These are phyloP conservation scores for Cordyceps tenuipes DNA, from an alignment of 2,329 filamentous ascomycete genomes.

Conservation along the genomic window DNA sequence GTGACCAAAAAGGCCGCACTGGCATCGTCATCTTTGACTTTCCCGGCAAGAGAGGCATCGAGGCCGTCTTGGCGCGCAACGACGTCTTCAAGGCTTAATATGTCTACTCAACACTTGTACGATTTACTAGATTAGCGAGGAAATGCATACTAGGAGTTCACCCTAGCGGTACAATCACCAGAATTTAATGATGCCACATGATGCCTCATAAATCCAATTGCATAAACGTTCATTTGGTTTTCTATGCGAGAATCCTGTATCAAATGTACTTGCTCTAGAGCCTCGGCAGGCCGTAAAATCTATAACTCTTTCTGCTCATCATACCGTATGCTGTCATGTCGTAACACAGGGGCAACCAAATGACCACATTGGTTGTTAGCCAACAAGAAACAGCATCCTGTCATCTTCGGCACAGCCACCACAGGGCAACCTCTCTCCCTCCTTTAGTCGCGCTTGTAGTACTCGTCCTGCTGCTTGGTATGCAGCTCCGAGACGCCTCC, in stretches of 20 bases:
- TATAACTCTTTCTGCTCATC: neutral
- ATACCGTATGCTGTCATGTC: neutral
- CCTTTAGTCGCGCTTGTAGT: constrained; percentile 31
- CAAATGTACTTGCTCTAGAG: neutral
- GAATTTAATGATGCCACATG: too few species aligned
- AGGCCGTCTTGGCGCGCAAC: constrained; percentile 35
- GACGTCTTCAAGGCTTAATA: constrained; percentile 16
- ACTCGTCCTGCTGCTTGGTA: constrained; percentile 38
- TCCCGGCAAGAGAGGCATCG: constrained; percentile 34
- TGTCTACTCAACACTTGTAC: too few species aligned
- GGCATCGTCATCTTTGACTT: constrained; percentile 43
- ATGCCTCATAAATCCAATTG: too few species aligned
- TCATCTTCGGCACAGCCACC: fast-evolving
- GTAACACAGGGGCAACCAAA: neutral
- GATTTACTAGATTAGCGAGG: too few species aligned
- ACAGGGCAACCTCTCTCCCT: neutral
- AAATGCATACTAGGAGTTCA: too few species aligned
- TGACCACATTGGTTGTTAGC: neutral
- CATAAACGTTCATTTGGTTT: too few species aligned
- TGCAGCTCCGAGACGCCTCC: constrained; percentile 30
- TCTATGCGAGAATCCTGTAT: neutral
- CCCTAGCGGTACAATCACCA: too few species aligned
- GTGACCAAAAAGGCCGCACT: constrained; percentile 23
- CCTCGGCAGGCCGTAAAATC: neutral
- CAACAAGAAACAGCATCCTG: neutral